phyloP scores from a whole-genome alignment of 2,329 filamentous ascomycete species.

The Clonostachys rosea region DNA sequence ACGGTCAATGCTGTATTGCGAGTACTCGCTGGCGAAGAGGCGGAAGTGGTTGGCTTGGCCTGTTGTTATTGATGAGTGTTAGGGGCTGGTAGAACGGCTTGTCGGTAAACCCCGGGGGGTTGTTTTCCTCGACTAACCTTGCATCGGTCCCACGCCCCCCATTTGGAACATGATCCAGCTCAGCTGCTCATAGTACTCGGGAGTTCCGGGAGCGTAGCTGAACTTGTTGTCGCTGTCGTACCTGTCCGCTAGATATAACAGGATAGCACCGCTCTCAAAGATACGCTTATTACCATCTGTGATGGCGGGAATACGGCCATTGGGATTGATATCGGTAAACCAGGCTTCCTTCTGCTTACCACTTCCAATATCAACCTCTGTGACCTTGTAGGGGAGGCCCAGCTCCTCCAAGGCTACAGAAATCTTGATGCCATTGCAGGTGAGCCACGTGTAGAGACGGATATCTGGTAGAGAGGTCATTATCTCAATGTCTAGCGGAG shows the following conservation, averaged over 20 bases:
- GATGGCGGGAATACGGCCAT: constrained; percentile 84
- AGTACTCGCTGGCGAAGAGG: constrained; percentile 74
- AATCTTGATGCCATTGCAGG: constrained; percentile 87
- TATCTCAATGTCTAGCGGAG: constrained; percentile 2
- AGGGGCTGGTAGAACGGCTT: too few species aligned
- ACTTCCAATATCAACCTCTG: constrained; percentile 66
- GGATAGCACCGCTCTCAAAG: constrained; percentile 80
- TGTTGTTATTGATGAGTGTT: too few species aligned
- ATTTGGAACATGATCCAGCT: constrained; percentile 82
- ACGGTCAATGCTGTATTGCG: constrained; percentile 76
- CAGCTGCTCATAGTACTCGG: constrained; percentile 74
- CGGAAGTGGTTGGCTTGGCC: constrained; percentile 77
- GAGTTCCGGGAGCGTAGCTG: constrained; percentile 66
- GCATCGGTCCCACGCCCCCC: constrained; percentile 77
- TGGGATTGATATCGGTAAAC: constrained; percentile 91
- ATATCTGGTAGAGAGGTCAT: constrained; percentile 46
- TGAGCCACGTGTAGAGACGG: constrained; percentile 72
- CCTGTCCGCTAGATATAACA: constrained; percentile 77
- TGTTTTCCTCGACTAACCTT: constrained; percentile 23
- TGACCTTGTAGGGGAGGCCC: constrained; percentile 70
- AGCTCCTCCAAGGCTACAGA: constrained; percentile 86
- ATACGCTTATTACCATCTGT: constrained; percentile 73
- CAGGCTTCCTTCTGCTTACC: constrained; percentile 80
- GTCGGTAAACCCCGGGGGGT: too few species aligned
- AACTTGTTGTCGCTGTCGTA: constrained; percentile 83